phyloP scores from a whole-genome alignment of 345 rosid species.

The Odontarrhena argentea region DNA sequence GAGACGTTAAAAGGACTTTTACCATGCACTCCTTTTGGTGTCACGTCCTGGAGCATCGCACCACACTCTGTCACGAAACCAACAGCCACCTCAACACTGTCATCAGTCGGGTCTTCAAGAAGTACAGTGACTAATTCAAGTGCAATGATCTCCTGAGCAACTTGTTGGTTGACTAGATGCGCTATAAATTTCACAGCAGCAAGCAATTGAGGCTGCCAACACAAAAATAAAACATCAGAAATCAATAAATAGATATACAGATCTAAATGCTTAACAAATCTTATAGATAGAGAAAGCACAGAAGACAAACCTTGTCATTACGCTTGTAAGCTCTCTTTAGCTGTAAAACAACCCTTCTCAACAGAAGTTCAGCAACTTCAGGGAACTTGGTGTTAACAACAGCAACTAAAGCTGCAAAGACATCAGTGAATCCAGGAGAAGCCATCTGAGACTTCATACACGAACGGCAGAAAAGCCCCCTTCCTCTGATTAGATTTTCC shows the following conservation, averaged over 20 bases:
- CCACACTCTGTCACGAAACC: slow-evolving; percentile 94
- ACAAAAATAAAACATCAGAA: slow-evolving; percentile 8
- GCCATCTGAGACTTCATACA: slow-evolving; percentile 99
- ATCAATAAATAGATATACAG: neutral
- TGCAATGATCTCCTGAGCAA: slow-evolving; percentile 83
- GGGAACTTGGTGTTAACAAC: slow-evolving; percentile 88
- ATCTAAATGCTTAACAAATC: slow-evolving; percentile 2
- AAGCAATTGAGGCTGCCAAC: slow-evolving; percentile 77
- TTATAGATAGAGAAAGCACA: neutral
- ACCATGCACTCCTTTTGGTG: slow-evolving; percentile 92
- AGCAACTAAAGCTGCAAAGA: slow-evolving; percentile 84
- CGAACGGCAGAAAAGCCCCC: slow-evolving; percentile 87
- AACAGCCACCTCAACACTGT: slow-evolving; percentile 96
- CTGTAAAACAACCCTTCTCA: slow-evolving; percentile 87
- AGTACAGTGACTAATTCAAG: slow-evolving; percentile 74
- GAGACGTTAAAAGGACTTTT: slow-evolving; percentile 25
- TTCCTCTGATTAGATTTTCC: slow-evolving; percentile 84
- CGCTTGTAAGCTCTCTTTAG: slow-evolving; percentile 94
- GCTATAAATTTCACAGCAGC: slow-evolving; percentile 96
- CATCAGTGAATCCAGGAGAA: slow-evolving; percentile 87
- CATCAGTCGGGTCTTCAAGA: slow-evolving; percentile 80
- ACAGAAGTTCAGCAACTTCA: slow-evolving; percentile 78
- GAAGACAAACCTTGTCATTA: slow-evolving; percentile 68
- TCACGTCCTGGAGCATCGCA: slow-evolving; percentile 82
- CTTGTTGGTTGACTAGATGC: slow-evolving; percentile 93